Evolutionary conservation across 768 basidiomycete genomes (phyloP).

Genomic region (Lactarius deliciosus): DNA sequence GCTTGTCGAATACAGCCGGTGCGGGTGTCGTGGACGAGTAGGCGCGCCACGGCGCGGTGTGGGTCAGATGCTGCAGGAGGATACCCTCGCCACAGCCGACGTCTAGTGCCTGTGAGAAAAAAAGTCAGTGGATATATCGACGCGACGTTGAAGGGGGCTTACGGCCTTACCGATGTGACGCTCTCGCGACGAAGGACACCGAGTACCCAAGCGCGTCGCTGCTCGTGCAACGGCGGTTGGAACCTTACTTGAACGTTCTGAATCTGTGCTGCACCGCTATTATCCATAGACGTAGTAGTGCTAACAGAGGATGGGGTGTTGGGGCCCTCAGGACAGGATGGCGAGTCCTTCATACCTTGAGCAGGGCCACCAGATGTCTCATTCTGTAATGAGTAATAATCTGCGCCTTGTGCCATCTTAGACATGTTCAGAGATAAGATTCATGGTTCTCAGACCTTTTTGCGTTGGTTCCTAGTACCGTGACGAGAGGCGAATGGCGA

Average conservation of each 20-base stretch:
- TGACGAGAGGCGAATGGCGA: too few species aligned
- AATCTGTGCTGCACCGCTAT: not conserved
- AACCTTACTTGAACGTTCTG: conserved; percentile 48
- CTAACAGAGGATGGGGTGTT: not conserved
- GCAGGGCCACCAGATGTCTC: not conserved
- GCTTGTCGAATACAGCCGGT: conserved; percentile 19
- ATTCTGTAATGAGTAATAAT: not conserved
- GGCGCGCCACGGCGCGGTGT: conserved; percentile 69
- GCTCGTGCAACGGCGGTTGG: conserved; percentile 64
- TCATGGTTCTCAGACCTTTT: not conserved
- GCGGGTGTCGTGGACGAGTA: conserved; percentile 35
- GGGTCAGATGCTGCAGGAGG: conserved; percentile 65
- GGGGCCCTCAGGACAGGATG: not conserved
- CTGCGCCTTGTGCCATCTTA: not conserved
- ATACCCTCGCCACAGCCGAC: conserved; percentile 84
- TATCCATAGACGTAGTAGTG: conserved; percentile 4
- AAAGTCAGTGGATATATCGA: not conserved
- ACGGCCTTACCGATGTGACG: conserved; percentile 46
- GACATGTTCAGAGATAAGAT: not conserved
- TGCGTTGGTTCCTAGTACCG: not conserved
- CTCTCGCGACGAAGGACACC: conserved; percentile 57
- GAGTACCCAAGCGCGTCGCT: conserved; percentile 71
- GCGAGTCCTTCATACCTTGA: conserved; percentile 11
- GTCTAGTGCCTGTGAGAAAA: conserved; percentile 60
- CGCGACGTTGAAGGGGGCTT: not conserved